A percentile compares a stretch with the other conserved stretches of the same genome.
Evolutionary conservation across 768 basidiomycete genomes (phyloP).

Genomic region (Gelatoporia subvermispora): DNA sequence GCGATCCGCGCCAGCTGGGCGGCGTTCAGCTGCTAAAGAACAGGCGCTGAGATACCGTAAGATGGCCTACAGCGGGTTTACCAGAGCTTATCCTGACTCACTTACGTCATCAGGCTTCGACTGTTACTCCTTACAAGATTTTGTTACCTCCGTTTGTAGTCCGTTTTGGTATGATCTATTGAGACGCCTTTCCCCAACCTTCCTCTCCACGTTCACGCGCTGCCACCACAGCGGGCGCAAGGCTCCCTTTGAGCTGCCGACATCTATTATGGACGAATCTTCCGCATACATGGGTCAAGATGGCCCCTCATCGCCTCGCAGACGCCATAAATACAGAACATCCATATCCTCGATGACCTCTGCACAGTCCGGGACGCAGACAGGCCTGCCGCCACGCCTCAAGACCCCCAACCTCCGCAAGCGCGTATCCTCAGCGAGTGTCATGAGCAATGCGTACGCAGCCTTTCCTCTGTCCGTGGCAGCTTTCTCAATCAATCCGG

Average conservation of each 20-base stretch:
- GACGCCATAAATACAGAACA: constrained; percentile 4
- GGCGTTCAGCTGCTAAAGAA: too few relatives aligned
- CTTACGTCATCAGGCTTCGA: too few relatives aligned
- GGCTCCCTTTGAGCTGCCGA: background rate
- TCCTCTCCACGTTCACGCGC: too few relatives aligned
- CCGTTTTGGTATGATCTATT: too few relatives aligned
- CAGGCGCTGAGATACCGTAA: too few relatives aligned
- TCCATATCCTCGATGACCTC: constrained; percentile 14
- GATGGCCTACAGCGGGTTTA: too few relatives aligned
- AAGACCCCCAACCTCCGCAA: constrained; percentile 14
- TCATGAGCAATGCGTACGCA: constrained; percentile 18
- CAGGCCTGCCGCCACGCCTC: constrained; percentile 9
- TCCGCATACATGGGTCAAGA: constrained; percentile 2
- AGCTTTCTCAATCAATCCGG: background rate
- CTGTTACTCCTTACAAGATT: too few relatives aligned
- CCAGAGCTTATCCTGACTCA: too few relatives aligned
- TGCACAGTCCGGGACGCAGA: constrained; percentile 4
- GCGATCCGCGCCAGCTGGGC: too few relatives aligned
- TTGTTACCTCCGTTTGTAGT: too few relatives aligned
- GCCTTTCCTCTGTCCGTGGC: background rate
- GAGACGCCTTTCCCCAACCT: too few relatives aligned
- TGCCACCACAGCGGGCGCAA: background rate
- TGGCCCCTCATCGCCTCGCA: constrained; percentile 4
- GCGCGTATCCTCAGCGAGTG: constrained; percentile 12
- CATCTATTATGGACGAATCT: constrained; percentile 12